phyloP scores from a whole-genome alignment of 768 basidiomycete species.

The Kwoniella newhampshirensis region DNA sequence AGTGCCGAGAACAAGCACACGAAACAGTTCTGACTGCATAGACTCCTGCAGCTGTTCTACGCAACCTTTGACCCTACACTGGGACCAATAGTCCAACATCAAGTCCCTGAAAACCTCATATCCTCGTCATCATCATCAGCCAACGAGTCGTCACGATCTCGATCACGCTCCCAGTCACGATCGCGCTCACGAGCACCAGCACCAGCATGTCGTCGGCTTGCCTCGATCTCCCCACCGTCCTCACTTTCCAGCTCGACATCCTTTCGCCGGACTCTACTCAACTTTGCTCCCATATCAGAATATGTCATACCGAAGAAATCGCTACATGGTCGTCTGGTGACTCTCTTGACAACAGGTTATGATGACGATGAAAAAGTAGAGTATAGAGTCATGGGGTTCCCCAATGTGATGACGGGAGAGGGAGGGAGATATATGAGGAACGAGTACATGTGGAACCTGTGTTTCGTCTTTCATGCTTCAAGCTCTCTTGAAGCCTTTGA shows the following conservation, averaged over 20 bases:
- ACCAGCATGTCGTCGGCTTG: slow-evolving; percentile 6
- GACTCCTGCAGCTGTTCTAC: slow-evolving; percentile 66
- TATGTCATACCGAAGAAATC: slow-evolving; percentile 88
- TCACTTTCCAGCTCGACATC: slow-evolving; percentile 8
- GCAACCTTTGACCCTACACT: slow-evolving; percentile 81
- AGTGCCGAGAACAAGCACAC: not conserved
- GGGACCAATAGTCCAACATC: slow-evolving; percentile 86
- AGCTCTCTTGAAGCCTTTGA: slow-evolving; percentile 95
- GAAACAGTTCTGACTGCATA: not conserved
- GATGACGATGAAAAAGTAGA: slow-evolving; percentile 49
- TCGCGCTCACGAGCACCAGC: slow-evolving; percentile 2
- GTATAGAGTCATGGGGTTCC: slow-evolving; percentile 88
- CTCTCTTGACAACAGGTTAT: slow-evolving; percentile 65
- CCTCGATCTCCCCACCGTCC: slow-evolving; percentile 10
- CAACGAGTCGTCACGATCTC: slow-evolving; percentile 30
- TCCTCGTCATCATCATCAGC: slow-evolving; percentile 48
- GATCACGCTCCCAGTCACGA: slow-evolving; percentile 13
- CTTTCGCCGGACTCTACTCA: slow-evolving; percentile 61
- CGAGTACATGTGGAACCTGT: slow-evolving; percentile 89
- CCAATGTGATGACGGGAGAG: slow-evolving; percentile 62
- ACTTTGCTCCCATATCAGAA: slow-evolving; percentile 86
- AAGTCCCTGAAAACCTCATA: slow-evolving; percentile 90
- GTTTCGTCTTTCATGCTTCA: slow-evolving; percentile 89
- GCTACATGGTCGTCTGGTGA: slow-evolving; percentile 84
- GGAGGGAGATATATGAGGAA: slow-evolving; percentile 74